These are phyloP conservation scores for Boletus edulis DNA, from an alignment of 768 basidiomycete genomes.

Conservation along the genomic window DNA sequence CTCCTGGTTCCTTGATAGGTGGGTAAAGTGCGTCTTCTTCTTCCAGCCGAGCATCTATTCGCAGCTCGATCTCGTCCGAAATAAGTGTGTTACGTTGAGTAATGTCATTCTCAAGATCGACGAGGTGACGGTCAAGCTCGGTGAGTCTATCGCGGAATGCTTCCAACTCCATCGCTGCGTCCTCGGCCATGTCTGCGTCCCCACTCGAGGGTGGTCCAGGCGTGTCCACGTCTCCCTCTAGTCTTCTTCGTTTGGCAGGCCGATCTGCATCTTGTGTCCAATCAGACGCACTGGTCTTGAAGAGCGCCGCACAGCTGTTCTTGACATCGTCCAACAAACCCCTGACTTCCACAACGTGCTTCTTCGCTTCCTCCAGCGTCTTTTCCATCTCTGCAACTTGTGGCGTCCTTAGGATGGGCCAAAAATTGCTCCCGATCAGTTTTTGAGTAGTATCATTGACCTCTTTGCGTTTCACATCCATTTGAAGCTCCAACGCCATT, in stretches of 20 bases:
- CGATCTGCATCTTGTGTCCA: conserved; percentile 19
- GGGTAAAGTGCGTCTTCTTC: conserved; percentile 26
- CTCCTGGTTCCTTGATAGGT: conserved; percentile 12
- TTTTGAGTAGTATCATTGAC: conserved; percentile 29
- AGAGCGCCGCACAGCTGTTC: conserved; percentile 19
- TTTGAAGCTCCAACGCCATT: conserved; percentile 19
- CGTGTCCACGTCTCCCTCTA: conserved; percentile 9
- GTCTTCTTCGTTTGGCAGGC: conserved; percentile 28
- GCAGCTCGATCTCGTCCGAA: conserved; percentile 29
- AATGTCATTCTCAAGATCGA: conserved; percentile 37
- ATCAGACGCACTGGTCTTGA: conserved; percentile 16
- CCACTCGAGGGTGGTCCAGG: background rate
- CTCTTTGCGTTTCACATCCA: conserved; percentile 32
- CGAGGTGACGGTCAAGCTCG: conserved; percentile 27
- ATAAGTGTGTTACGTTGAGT: conserved; percentile 32
- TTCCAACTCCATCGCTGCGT: conserved; percentile 22
- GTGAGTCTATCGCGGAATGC: conserved; percentile 28
- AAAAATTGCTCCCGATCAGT: conserved; percentile 37
- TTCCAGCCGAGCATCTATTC: conserved; percentile 28
- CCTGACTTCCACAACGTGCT: conserved; percentile 32
- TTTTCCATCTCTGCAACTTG: conserved; percentile 26
- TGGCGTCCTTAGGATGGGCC: conserved; percentile 36
- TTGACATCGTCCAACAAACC: conserved; percentile 21
- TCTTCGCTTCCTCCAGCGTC: conserved; percentile 22
- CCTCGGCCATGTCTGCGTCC: background rate